phyloP scores from a whole-genome alignment of 441 rosid genomes.

The Croton laevigatus region DNA sequence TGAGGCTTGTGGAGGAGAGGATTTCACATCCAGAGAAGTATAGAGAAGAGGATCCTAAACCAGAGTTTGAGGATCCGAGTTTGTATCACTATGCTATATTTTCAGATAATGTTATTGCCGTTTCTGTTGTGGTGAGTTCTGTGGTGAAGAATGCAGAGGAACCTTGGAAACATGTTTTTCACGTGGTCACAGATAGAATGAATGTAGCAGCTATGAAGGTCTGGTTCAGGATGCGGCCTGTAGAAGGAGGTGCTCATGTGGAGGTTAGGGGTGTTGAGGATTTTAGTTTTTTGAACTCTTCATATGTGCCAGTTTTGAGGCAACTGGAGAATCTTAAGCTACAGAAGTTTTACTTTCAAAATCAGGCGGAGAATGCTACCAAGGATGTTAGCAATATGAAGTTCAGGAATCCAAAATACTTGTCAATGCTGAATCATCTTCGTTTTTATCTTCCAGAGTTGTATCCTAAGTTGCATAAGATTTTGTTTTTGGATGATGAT shows the following conservation, averaged over 20 bases:
- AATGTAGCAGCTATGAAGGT: conserved; percentile 89
- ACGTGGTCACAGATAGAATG: conserved; percentile 82
- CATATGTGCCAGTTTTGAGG: conserved; percentile 69
- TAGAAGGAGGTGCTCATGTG: conserved; percentile 67
- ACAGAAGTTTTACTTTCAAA: conserved; percentile 50
- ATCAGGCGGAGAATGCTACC: conserved; percentile 48
- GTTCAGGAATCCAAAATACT: conserved; percentile 56
- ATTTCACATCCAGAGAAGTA: conserved; percentile 73
- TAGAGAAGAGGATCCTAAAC: conserved; percentile 43
- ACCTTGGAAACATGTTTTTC: conserved; percentile 89
- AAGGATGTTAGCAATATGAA: conserved; percentile 46
- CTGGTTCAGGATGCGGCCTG: conserved; percentile 92
- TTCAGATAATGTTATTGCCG: conserved; percentile 90
- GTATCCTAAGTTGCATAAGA: conserved; percentile 71
- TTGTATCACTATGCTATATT: conserved; percentile 81
- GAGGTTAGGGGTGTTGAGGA: conserved; percentile 86
- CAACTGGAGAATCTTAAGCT: conserved; percentile 63
- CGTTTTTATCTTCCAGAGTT: conserved; percentile 85
- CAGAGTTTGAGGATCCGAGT: conserved; percentile 68
- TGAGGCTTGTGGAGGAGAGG: conserved; percentile 88
- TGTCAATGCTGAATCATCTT: conserved; percentile 70
- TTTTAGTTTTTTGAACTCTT: conserved; percentile 58
- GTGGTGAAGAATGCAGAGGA: conserved; percentile 84
- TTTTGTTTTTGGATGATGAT: conserved; percentile 51
- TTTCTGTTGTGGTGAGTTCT: conserved; percentile 87